Evolutionary conservation across 1,284 basidiomycete species (phyloP).

Genomic region (Austroboletus novae-zelandiae): DNA sequence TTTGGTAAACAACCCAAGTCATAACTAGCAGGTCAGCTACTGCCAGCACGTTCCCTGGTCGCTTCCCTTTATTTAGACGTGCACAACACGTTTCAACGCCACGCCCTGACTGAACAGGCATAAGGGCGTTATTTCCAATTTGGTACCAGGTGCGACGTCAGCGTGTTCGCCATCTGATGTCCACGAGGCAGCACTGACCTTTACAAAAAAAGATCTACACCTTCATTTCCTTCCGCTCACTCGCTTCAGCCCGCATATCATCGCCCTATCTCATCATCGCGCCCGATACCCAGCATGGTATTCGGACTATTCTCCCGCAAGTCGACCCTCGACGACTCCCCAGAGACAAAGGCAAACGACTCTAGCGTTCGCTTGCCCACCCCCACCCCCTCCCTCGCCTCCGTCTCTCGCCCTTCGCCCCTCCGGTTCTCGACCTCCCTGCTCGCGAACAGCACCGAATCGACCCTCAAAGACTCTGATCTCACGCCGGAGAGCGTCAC

Average conservation of each 20-base stretch:
- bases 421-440: constrained; percentile 26
- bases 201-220: constrained; percentile 7
- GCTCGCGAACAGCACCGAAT: constrained; percentile 22
- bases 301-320: constrained; percentile 52
- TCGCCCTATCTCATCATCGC: background rate
- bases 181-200: constrained; percentile 18
- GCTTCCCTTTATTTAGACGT: too few relatives aligned
- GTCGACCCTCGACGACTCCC: constrained; percentile 15
- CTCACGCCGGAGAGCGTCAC: constrained; percentile 6
- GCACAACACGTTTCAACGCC: too few relatives aligned
- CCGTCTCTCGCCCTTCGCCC: constrained; percentile 28
- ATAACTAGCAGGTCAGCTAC: too few relatives aligned
- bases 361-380: constrained; percentile 43
- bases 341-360: constrained; percentile 8
- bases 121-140: background rate
- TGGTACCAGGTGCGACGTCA: background rate
- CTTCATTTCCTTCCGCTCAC: background rate
- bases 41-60: too few relatives aligned
- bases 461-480: constrained; percentile 13
- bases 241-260: background rate
- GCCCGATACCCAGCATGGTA: constrained; percentile 38
- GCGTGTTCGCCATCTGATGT: constrained; percentile 20
- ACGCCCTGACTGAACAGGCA: background rate
- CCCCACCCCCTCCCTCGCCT: constrained; percentile 49
- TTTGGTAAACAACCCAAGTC: constrained; percentile 20